Evolutionary conservation across 1,139 yeast species (phyloP).

Genomic region (Scheffersomyces parashehatae): DNA sequence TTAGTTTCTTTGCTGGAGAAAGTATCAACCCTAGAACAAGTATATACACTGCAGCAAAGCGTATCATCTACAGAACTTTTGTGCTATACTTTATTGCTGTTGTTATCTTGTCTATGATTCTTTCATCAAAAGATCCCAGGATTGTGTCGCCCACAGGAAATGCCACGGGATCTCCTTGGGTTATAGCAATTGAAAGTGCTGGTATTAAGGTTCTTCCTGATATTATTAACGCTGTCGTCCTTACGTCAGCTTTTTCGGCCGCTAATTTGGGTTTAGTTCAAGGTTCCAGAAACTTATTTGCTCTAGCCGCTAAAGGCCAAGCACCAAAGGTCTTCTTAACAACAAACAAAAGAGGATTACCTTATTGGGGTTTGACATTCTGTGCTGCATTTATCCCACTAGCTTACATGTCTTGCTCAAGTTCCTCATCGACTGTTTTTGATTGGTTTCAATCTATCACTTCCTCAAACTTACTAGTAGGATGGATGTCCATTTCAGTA

Average conservation of each 20-base stretch:
- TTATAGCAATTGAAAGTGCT: slow-evolving; percentile 51
- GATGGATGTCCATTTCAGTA: slow-evolving; percentile 30
- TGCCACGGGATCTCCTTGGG: slow-evolving; percentile 56
- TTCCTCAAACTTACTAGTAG: slow-evolving; percentile 23
- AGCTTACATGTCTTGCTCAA: slow-evolving; percentile 27
- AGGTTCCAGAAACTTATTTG: slow-evolving; percentile 44
- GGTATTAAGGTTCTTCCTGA: slow-evolving; percentile 51
- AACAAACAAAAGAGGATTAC: slow-evolving; percentile 45
- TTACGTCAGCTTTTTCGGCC: slow-evolving; percentile 57
- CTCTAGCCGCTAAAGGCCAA: slow-evolving; percentile 47
- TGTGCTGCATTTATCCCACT: slow-evolving; percentile 25
- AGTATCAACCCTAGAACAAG: slow-evolving; percentile 49
- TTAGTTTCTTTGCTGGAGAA: slow-evolving; percentile 50
- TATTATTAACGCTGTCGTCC: slow-evolving; percentile 50
- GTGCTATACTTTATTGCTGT: slow-evolving; percentile 45
- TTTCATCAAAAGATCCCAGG: slow-evolving; percentile 41
- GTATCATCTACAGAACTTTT: slow-evolving; percentile 46
- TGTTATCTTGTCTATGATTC: slow-evolving; percentile 46
- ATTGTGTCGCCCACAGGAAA: slow-evolving; percentile 44
- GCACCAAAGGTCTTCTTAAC: slow-evolving; percentile 49
- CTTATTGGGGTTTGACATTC: slow-evolving; percentile 35
- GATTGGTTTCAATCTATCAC: slow-evolving; percentile 29
- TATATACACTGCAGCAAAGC: slow-evolving; percentile 47
- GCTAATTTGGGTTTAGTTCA: slow-evolving; percentile 46
- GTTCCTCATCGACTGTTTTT: slow-evolving; percentile 26